Evolutionary conservation across 108 stramenopile species (phyloP), one percentile per base, ranked within the genome.

Genomic region (Skeletonema costatum): DNA sequence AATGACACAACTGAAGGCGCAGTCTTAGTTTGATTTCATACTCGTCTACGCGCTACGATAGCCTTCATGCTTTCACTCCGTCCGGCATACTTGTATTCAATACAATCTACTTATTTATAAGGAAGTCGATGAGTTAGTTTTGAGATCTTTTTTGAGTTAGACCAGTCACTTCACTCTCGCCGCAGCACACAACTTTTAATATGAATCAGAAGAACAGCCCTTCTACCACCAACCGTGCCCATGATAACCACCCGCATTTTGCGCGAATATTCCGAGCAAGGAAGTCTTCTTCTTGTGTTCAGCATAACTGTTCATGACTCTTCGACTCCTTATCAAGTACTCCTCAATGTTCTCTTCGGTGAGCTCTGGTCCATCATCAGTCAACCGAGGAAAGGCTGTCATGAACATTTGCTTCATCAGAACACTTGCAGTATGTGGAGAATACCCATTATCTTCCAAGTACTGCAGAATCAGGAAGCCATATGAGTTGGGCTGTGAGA

Each of bases 391-490:
- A 46, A 87, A 77, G 4, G 87, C 77, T 16, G 73, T 51, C 71
- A 85, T 59, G 21, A 87, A 60, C 86, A 85, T 85, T 67, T 82
- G 83, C 46, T 87, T 87, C 36, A 82, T 71, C 12, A 78, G 31
- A n/a, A 77, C 39, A 33, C 66, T 51, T n/a, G 62, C 19, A 1
- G 56, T 67, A 53, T 84, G 80, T 0, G 86, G 80, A 69, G 42
- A 58, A 38, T 87, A 87, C 4, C 86, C 86, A 31, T 68, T 77
- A 50, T 84, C 86, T 16, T 48, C 56, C 35, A 87, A 35, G 35
- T 87, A 87, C 29, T 87, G 39, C 11, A 41, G 11, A 41, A 41
- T 2, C 38, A 12, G 11, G 10, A 41, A 41, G 39, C 9, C 39
- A 41, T 12, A 41, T 25, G n/a, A 9, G 39, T 41, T 10, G 10